Evolutionary conservation across 805 yeast genomes (phyloP).

Genomic region (Wickerhamomyces rabaulensis): DNA sequence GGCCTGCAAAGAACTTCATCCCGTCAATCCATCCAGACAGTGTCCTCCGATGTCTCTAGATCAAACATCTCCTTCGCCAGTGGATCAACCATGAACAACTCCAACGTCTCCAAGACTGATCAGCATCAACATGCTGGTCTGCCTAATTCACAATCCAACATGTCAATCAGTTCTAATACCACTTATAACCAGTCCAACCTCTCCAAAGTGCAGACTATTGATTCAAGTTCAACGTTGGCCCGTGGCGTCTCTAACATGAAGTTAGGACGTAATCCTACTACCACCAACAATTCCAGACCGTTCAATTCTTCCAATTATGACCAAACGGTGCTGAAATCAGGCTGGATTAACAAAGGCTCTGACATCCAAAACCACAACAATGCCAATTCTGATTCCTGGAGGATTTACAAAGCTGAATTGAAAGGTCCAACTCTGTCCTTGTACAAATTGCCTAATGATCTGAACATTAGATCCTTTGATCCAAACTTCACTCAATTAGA

Average conservation of each 20-base stretch:
- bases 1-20: background rate
- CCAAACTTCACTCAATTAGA: slow-evolving; percentile 13
- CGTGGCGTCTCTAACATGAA: background rate
- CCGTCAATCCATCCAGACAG: background rate
- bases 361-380: slow-evolving; percentile 23
- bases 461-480: slow-evolving; percentile 39
- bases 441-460: slow-evolving; percentile 50
- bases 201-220: slow-evolving; percentile 1
- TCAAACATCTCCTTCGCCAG: background rate
- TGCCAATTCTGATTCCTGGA: slow-evolving; percentile 24
- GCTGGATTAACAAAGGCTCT: slow-evolving; percentile 55
- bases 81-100: background rate
- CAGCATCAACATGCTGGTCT: background rate
- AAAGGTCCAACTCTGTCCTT: slow-evolving; percentile 62
- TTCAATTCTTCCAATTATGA: slow-evolving; percentile 32
- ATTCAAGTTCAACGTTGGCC: slow-evolving; percentile 11
- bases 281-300: slow-evolving; percentile 14
- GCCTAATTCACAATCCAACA: background rate
- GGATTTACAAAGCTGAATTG: slow-evolving; percentile 59
- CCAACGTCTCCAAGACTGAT: background rate
- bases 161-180: background rate
- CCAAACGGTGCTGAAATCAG: slow-evolving; percentile 38
- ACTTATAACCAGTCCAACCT: slow-evolving; percentile 3
- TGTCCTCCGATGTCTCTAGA: background rate
- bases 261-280: background rate